phyloP scores from a whole-genome alignment of 2,329 filamentous ascomycete genomes.

The Bretziella fagacearum region DNA sequence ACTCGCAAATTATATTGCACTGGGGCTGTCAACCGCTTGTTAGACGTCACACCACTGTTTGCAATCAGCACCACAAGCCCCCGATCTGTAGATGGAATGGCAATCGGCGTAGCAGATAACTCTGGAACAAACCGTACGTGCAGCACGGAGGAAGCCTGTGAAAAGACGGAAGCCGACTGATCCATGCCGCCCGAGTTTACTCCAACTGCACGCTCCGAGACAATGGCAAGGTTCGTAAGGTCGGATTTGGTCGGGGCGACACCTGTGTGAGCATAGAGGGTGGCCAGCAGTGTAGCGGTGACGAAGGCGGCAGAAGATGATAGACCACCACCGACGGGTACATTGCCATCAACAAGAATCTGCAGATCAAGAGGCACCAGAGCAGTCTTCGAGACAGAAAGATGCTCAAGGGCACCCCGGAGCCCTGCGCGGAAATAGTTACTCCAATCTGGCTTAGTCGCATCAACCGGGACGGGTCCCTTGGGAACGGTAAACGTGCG shows the following conservation, averaged over 20 bases:
- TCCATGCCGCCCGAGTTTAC: slow-evolving; percentile 99
- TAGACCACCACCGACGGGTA: slow-evolving; percentile 80
- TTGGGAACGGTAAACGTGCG: slow-evolving; percentile 55
- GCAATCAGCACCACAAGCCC: slow-evolving; percentile 86
- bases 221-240: slow-evolving; percentile 80
- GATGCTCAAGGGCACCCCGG: slow-evolving; percentile 59
- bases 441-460: slow-evolving; percentile 77
- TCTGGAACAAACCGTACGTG: slow-evolving; percentile 78
- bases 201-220: slow-evolving; percentile 83
- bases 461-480: slow-evolving; percentile 55
- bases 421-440: slow-evolving; percentile 97
- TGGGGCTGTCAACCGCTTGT: slow-evolving; percentile 87
- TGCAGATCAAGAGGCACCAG: slow-evolving; percentile 33
- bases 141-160: slow-evolving; percentile 65
- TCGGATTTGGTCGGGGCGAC: slow-evolving; percentile 65
- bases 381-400: slow-evolving; percentile 46
- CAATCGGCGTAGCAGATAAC: slow-evolving; percentile 59
- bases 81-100: slow-evolving; percentile 64
- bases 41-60: slow-evolving; percentile 82
- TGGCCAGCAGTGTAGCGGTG: slow-evolving; percentile 73
- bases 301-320: slow-evolving; percentile 91
- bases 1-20: slow-evolving; percentile 95
- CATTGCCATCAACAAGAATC: slow-evolving; percentile 75
- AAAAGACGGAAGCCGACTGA: slow-evolving; percentile 90
- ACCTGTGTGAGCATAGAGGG: slow-evolving; percentile 66